Conservation (phyloP, 495 filamentous ascomycete genomes). For the Acidiella bohemica region DNA sequence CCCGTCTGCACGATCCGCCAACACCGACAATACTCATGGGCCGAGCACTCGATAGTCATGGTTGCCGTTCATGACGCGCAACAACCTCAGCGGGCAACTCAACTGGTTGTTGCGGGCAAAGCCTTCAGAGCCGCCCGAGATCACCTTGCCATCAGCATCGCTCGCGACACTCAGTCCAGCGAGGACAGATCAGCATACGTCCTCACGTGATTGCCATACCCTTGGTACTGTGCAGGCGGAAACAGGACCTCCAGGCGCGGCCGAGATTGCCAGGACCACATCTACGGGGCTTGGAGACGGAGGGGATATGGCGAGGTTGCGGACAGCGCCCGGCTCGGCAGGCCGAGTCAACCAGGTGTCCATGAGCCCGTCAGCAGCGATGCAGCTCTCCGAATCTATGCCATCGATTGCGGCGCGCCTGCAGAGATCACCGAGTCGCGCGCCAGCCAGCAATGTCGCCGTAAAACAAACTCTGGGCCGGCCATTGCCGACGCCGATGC, state of each 20-base stretch:
- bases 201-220: no score
- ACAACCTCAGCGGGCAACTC: slow-evolving; percentile 47
- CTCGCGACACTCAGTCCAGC: no score
- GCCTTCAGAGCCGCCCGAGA: slow-evolving; percentile 26
- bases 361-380: slow-evolving; percentile 23
- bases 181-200: no score
- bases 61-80: slow-evolving; percentile 45
- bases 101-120: slow-evolving; percentile 44
- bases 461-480: neutral
- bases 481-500: neutral
- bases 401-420: neutral
- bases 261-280: no score
- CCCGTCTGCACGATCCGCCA: neutral
- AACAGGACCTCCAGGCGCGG: no score
- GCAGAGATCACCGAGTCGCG: neutral
- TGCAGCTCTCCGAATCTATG: neutral
- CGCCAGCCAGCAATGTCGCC: neutral
- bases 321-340: slow-evolving; percentile 39
- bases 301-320: slow-evolving; percentile 16
- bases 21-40: neutral
- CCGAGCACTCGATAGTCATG: slow-evolving; percentile 5
- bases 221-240: no score
- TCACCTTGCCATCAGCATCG: no score
- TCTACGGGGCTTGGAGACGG: no score
- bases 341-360: slow-evolving; percentile 36